phyloP scores from a whole-genome alignment of 768 basidiomycete species.

The Lentinus tigrinus region DNA sequence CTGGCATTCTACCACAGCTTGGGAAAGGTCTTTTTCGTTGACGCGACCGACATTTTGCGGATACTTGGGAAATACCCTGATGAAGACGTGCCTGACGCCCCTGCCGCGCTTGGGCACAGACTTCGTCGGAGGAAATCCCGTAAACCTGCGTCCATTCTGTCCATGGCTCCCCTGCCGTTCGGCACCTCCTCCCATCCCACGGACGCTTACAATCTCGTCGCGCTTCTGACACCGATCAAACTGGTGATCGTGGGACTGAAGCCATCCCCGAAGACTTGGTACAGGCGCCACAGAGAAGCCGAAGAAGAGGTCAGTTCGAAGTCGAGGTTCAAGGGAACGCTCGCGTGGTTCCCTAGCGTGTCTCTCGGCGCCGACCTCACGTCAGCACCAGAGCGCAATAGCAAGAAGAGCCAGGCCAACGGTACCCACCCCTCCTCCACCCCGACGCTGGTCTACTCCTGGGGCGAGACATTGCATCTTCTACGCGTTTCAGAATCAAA shows the following conservation, averaged over 20 bases:
- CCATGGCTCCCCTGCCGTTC: constrained; percentile 79
- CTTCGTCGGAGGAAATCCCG: constrained; percentile 50
- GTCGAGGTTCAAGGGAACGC: constrained; percentile 54
- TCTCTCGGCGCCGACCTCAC: constrained; percentile 17
- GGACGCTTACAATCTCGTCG: constrained; percentile 77
- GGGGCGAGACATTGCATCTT: constrained; percentile 70
- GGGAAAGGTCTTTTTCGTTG: constrained; percentile 92
- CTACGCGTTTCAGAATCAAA: constrained; percentile 65
- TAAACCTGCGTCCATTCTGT: constrained; percentile 61
- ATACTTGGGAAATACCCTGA: constrained; percentile 91
- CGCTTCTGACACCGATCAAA: constrained; percentile 86
- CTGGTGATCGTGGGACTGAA: constrained; percentile 91
- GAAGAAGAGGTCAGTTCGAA: constrained; percentile 44
- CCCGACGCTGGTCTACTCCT: constrained; percentile 81
- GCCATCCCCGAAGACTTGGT: constrained; percentile 91
- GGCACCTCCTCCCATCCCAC: constrained; percentile 72
- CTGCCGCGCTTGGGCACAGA: constrained; percentile 23
- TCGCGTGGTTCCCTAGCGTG: constrained; percentile 84
- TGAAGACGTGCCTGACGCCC: constrained; percentile 29
- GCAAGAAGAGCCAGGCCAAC: constrained; percentile 25
- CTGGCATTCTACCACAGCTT: constrained; percentile 94
- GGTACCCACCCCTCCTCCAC: constrained; percentile 17
- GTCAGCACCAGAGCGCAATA: constrained; percentile 19
- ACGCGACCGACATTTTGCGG: constrained; percentile 90
- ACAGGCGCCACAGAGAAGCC: constrained; percentile 60